Base-by-base conservation (phyloP, 208 protist genomes). In the Trypanosoma congolense region DNA sequence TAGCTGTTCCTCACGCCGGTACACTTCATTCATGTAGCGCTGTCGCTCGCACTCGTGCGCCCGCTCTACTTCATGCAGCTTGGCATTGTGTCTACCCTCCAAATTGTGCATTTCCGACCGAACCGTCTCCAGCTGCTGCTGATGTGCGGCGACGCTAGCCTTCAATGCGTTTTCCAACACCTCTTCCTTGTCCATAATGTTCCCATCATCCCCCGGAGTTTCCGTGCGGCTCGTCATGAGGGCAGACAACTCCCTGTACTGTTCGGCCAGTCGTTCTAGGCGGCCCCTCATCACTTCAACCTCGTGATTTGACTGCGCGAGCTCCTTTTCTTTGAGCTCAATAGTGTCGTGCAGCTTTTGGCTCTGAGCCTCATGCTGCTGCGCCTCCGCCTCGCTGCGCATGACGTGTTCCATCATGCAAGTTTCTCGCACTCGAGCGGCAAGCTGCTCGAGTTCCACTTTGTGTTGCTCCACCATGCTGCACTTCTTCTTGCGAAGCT, bases 1-100 rank as follows among this genome's bases (percentile, higher is more conserved):
- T 12, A 82, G 59, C 53, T 84, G 79, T 41, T 83, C 80, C 38
- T 91, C 77, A 0, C 77, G 76, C 21, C 59, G 62, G 29, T 81
- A 79, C 22, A 83, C 38, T 44, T 91, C 83, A n/a, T 70, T 62
- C 42, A 77, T 40, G n/a, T 67, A 68, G 31, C 71, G 73, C 42
- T 56, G 44, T 26, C 63, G 63, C 49, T 86, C 75, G 14, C 58
- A 44, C 50, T 85, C 69, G 49, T 73, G 63, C 60, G 70, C 61
- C 2, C 57, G 49, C 12, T 61, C 41, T 3, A 56, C 51, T 14
- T 65, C 61, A 31, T 56, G 51, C 5, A 76, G 33, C 42, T 56
- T 56, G 5, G 0, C 38, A 0, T 50, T 46, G 43, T 63, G 36
- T 26, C 41, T 57, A 10, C 65, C 57, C 29, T 71, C 62, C 24